Evolutionary conservation across 2,329 filamentous ascomycete genomes (phyloP), one percentile per base, ranked within the genome.

Genomic region (Ceratocystis papillata): DNA sequence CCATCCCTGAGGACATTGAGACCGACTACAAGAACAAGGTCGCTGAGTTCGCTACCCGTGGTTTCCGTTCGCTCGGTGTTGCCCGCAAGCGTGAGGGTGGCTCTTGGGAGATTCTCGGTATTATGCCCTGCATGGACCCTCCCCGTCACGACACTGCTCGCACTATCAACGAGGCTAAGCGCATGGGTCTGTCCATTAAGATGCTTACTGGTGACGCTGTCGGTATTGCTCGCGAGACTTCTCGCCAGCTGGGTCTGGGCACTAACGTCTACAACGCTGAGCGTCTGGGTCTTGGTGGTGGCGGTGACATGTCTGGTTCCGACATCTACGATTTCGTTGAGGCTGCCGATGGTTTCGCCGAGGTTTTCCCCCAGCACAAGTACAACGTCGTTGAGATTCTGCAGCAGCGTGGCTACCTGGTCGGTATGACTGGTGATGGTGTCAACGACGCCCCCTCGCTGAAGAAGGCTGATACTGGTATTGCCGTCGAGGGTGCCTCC

Each of bases 131-230:
- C 83, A 90, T 87, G 72, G 90, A 96, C 76, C 91, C 91, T 72
- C 90, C 90, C 71, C 89, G 91, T 74, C 86, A 95, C 79, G 90
- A 96, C 74, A 96, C 91, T 71, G 89, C 87, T 72, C 89, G 89
- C 76, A 96, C 91, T 69, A 89, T 96, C 79, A 87, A 89, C 76
- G 90, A 96, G 78, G 90, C 90, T 73, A 93, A 94, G 82, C 83
- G 80, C 70, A 85, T 96, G 67, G 90, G 90, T 81, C 81, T 96
- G 69, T 91, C 88, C 71, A 91, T 96, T 79, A 96, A 96, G 83
- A 96, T 96, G 90, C 84, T 96, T 79, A 96, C 91, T 78, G 90
- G 90, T 83, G 90, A 96, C 75, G 90, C 91, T 71, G 90, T 96
- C 74, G 91, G 90, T 77, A 96, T 96, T 75, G 90, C 90, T 72